Evolutionary conservation across 148 eudicot species (phyloP).

Genomic region (Salicornia ramosissima): DNA sequence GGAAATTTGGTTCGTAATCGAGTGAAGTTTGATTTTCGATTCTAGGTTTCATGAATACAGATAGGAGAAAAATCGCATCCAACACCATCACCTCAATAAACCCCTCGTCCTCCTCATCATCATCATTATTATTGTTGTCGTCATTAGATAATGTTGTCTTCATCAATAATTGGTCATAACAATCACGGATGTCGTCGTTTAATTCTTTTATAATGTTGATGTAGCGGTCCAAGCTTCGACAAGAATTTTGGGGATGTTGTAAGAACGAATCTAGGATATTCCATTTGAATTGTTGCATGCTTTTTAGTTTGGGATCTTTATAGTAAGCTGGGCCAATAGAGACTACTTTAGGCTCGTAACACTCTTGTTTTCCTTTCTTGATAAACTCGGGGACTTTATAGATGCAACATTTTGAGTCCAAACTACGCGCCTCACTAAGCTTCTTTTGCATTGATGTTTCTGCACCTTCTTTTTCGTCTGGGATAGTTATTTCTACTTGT

Average conservation of each 20-base stretch:
- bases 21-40: background rate
- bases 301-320: background rate
- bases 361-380: constrained; percentile 2
- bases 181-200: background rate
- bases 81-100: constrained; percentile 15
- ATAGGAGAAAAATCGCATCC: constrained; percentile 11
- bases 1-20: background rate
- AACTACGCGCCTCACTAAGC: background rate
- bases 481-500: background rate
- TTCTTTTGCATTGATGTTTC: background rate
- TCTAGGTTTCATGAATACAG: background rate
- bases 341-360: constrained; percentile 14
- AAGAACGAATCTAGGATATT: constrained; percentile 1
- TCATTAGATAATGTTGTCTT: background rate
- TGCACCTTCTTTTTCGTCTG: too few relatives aligned
- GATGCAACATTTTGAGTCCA: constrained; percentile 5
- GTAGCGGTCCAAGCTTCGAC: background rate
- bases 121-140: too few relatives aligned
- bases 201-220: background rate
- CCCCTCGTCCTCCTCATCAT: background rate
- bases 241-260: background rate
- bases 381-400: constrained; percentile 16
- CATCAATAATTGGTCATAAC: too few relatives aligned
- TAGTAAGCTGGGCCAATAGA: constrained; percentile 24
- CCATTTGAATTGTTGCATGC: constrained; percentile 19